These are phyloP conservation scores for Boletellus deceptivus DNA, from an alignment of 1,284 basidiomycete genomes.

Conservation along the genomic window DNA sequence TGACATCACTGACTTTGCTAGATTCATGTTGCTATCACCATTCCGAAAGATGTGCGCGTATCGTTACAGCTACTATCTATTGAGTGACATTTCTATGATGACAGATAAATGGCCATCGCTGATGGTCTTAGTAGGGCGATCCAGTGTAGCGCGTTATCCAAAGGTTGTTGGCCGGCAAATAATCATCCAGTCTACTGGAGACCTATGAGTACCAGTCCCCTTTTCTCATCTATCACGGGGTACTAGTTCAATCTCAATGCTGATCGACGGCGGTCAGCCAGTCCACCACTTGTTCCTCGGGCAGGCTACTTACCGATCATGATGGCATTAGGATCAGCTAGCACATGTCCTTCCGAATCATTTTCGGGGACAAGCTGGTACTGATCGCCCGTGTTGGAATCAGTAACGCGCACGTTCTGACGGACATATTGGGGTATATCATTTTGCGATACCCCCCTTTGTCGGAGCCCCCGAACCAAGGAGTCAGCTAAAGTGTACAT, in stretches of 20 bases:
- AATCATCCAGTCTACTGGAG: neutral
- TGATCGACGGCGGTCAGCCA: conserved; percentile 1
- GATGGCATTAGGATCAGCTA: neutral
- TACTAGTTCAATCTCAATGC: neutral
- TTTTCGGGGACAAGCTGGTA: conserved; percentile 6
- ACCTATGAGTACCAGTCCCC: neutral
- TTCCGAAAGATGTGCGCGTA: neutral
- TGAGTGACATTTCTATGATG: neutral
- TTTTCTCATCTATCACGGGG: neutral
- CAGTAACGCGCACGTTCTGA: conserved; percentile 2
- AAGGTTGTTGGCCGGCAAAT: too few relatives aligned
- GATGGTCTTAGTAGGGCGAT: neutral
- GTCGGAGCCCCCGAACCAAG: neutral
- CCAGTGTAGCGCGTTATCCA: too few relatives aligned
- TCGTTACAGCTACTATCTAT: neutral
- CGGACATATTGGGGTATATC: conserved; percentile 7
- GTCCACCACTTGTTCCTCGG: neutral
- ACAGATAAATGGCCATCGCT: neutral
- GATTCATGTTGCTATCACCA: too few relatives aligned
- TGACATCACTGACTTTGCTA: too few relatives aligned
- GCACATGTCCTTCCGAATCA: neutral
- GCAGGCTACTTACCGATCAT: conserved; percentile 4
- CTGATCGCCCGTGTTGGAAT: conserved; percentile 4
- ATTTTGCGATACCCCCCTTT: conserved; percentile 1
- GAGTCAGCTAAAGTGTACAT: conserved; percentile 1